Conservation (phyloP, 192 early-diverging fungal genomes). For the Rhizophagus prolifer region DNA sequence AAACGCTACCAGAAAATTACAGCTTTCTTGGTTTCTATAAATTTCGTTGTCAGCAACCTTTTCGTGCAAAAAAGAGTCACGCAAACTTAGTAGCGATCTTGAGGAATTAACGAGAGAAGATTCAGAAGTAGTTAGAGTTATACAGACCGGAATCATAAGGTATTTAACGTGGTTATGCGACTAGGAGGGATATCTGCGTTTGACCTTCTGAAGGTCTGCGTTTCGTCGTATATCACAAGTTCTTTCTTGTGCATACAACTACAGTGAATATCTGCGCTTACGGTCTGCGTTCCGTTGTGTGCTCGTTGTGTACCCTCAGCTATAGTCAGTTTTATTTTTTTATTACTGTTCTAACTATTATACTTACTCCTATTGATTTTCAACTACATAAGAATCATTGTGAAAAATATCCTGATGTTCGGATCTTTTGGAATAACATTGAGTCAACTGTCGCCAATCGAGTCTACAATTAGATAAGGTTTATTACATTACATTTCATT, state of each 20-base stretch:
- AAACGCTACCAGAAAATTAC: not conserved
- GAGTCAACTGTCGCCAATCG: not conserved
- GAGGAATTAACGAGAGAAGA: not conserved
- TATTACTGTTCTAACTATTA: not conserved
- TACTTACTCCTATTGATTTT: not conserved
- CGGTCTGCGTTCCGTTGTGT: constrained; percentile 11
- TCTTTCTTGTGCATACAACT: constrained; percentile 8
- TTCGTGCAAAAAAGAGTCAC: constrained; percentile 4
- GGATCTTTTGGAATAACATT: constrained; percentile 9
- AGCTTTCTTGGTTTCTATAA: constrained; percentile 12
- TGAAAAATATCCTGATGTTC: constrained; percentile 8
- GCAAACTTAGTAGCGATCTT: constrained; percentile 12
- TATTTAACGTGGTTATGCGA: constrained; percentile 21
- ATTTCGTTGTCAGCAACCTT: constrained; percentile 18
- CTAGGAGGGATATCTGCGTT: constrained; percentile 14
- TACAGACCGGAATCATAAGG: not conserved
- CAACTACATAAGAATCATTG: not conserved
- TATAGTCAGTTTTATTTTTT: too few species aligned
- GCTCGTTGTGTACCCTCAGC: too few species aligned
- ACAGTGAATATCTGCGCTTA: not conserved
- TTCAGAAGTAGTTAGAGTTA: constrained; percentile 4
- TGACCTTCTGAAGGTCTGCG: constrained; percentile 6
- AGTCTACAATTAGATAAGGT: not conserved
- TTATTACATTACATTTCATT: too few species aligned
- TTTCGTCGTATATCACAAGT: constrained; percentile 11